phyloP scores from a whole-genome alignment of 1,284 basidiomycete species.

The Cystobasidiaceae sp. region DNA sequence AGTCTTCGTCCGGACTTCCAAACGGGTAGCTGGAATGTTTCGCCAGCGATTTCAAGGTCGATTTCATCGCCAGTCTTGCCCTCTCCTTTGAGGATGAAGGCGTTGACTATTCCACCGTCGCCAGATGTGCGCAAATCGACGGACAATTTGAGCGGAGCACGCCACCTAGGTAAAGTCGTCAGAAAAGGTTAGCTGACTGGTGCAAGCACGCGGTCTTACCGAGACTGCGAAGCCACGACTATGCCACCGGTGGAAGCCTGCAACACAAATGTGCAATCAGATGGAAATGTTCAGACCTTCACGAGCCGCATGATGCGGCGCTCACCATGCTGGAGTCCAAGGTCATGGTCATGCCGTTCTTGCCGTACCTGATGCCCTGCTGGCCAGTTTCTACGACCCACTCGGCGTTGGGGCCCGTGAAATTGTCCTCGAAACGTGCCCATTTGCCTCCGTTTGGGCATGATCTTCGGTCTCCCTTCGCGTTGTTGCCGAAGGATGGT shows the following conservation, averaged over 20 bases:
- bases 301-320: too few relatives aligned
- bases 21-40: constrained; percentile 14
- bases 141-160: constrained; percentile 1
- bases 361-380: background rate
- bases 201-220: background rate
- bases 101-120: constrained; percentile 7
- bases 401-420: background rate
- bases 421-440: constrained; percentile 8
- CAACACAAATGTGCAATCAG: background rate
- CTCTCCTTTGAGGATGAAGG: constrained; percentile 21
- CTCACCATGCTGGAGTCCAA: constrained; percentile 1
- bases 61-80: constrained; percentile 21
- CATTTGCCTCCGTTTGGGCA: constrained; percentile 24
- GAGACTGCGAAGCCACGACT: background rate
- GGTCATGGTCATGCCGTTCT: constrained; percentile 14
- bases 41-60: constrained; percentile 6
- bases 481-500: background rate
- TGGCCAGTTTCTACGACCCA: background rate
- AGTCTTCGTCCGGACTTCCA: constrained; percentile 6
- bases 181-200: background rate
- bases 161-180: background rate
- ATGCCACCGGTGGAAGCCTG: constrained; percentile 12
- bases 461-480: background rate
- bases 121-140: constrained; percentile 14
- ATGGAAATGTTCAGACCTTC: background rate